Base-by-base conservation (phyloP, 768 basidiomycete species). In the Suillus clintonianus region DNA sequence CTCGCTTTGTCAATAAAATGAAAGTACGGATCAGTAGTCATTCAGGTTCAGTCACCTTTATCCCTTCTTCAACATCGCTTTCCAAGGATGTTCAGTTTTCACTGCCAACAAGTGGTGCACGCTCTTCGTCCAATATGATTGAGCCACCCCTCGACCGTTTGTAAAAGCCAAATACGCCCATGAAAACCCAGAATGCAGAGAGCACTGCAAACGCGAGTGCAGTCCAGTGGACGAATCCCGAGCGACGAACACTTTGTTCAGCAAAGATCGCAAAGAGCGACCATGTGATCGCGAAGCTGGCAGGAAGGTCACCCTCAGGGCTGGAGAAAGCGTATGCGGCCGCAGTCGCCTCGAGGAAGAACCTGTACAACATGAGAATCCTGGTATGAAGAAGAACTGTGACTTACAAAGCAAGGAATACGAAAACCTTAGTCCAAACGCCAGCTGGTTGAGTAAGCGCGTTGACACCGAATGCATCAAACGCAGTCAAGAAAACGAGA, bases 291-390 rank as follows among this genome's bases (percentile, higher is more conserved):
- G 92, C 95, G 68, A 95, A 85, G 27, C 94, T 89, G 2, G 93
- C 97, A 4, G 95, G 93, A 30, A 98, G 83, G 73, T 99, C 97
- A 62, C 97, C 97, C 74, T 96, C 92, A 2, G 86, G 79, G 14
- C 89, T 88, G 24, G 92, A 91, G 84, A 97, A 97, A 42, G 96
- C 93, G 75, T 99, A 99, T 2, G 94, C 91, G n/a, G 88, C 92
- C 6, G 94, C 89, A 14, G 94, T 96, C 14, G 87, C 89, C 76
- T 96, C 94, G 65, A 96, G 89, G 89, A 96, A 96, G 82, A 97
- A 88, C 64, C 90, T 91, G 63, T 39, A 51, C 45, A 45, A 57
- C 36, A 64, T 45, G 37, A 56, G 66, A 41, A 53, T 41, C 59
- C 30, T n/a, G 19, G 55, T 53, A 55, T 61, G 39, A 61, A 57